Evolutionary conservation across 1,139 yeast genomes (phyloP).

Genomic region (Pichia sp.): DNA sequence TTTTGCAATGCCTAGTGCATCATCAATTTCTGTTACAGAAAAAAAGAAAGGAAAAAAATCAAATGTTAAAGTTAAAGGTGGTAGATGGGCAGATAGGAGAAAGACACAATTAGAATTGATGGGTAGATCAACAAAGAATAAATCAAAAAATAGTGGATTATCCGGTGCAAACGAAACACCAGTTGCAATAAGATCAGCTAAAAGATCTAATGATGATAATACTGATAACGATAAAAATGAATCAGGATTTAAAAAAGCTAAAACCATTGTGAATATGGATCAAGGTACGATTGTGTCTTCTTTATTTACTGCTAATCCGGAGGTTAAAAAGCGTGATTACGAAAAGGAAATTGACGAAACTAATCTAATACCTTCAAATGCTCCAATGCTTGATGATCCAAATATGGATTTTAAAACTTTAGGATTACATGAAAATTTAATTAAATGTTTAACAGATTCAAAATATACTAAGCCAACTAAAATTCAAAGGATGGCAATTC

Average conservation of each 20-base stretch:
- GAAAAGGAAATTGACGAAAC: slow-evolving; percentile 30
- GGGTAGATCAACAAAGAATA: slow-evolving; percentile 35
- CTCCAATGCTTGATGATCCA: slow-evolving; percentile 67
- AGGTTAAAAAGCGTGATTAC: slow-evolving; percentile 31
- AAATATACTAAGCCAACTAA: slow-evolving; percentile 70
- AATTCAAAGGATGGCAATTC: slow-evolving; percentile 80
- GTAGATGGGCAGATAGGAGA: slow-evolving; percentile 76
- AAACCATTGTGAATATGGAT: slow-evolving; percentile 27
- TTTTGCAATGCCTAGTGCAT: slow-evolving; percentile 41
- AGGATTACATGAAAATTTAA: slow-evolving; percentile 54
- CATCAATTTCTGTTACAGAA: slow-evolving; percentile 12
- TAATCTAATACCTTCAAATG: slow-evolving; percentile 66
- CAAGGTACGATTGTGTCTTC: slow-evolving; percentile 67
- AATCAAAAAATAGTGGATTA: slow-evolving; percentile 1
- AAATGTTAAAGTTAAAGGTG: slow-evolving; percentile 52
- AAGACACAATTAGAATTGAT: slow-evolving; percentile 44
- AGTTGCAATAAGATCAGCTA: slow-evolving; percentile 3
- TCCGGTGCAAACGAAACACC: slow-evolving; percentile 15
- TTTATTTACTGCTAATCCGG: slow-evolving; percentile 69
- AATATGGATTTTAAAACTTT: slow-evolving; percentile 54
- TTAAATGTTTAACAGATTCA: slow-evolving; percentile 54
- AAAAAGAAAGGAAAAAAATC: slow-evolving; percentile 14
- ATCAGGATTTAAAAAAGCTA: slow-evolving; percentile 3
- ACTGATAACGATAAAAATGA: neutral
- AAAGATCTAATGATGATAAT: slow-evolving; percentile 1